Percentiles rank a stretch among this genome's conserved stretches.
phyloP scores from a whole-genome alignment of 2,329 filamentous ascomycete genomes.

The Alternaria dauci region DNA sequence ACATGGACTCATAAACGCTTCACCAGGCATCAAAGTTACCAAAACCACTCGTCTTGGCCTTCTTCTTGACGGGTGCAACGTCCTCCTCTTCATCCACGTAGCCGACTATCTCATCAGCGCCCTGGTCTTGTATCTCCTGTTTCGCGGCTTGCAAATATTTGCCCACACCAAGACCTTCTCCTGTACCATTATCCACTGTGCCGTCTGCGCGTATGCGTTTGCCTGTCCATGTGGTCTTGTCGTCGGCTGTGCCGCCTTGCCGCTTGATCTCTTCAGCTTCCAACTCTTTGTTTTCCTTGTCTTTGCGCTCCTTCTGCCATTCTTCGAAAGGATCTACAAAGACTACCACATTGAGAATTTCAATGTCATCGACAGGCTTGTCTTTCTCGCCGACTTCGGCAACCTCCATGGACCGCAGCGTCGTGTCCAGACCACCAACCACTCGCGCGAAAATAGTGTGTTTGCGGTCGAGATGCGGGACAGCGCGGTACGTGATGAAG shows the following conservation, averaged over 20 bases:
- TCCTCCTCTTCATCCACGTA: conserved; percentile 71
- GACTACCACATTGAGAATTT: conserved; percentile 82
- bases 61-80: conserved; percentile 75
- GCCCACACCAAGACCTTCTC: conserved; percentile 68
- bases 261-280: conserved; percentile 70
- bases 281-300: conserved; percentile 66
- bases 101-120: conserved; percentile 68
- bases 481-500: conserved; percentile 88
- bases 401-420: conserved; percentile 78
- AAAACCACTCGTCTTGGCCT: conserved; percentile 79
- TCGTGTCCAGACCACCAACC: conserved; percentile 76
- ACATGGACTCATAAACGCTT: neutral
- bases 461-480: conserved; percentile 88
- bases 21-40: conserved; percentile 95
- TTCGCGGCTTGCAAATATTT: conserved; percentile 80
- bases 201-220: conserved; percentile 81
- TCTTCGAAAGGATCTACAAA: conserved; percentile 96
- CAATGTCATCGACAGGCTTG: conserved; percentile 77
- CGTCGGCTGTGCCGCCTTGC: conserved; percentile 81
- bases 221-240: conserved; percentile 93
- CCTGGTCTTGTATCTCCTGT: conserved; percentile 43
- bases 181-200: conserved; percentile 61
- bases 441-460: conserved; percentile 96
- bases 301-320: conserved; percentile 73
- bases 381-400: conserved; percentile 77